These are phyloP conservation scores for Ceriops tagal DNA, from an alignment of 345 rosid species.

Conservation along the genomic window DNA sequence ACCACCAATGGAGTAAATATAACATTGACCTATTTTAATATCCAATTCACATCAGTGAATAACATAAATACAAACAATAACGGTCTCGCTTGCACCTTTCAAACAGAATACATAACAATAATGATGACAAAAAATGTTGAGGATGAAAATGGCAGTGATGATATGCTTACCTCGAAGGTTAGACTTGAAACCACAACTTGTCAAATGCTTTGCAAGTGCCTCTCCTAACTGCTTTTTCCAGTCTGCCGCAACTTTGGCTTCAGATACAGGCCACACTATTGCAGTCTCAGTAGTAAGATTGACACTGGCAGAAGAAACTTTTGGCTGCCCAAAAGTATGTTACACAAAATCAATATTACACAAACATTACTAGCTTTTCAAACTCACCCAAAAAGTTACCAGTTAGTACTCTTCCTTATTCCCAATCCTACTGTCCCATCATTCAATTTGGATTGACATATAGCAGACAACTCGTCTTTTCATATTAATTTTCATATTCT, in stretches of 20 bases:
- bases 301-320: constrained; percentile 83
- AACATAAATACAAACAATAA: neutral
- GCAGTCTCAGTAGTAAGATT: constrained; percentile 95
- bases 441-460: no score
- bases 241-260: constrained; percentile 66
- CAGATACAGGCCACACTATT: constrained; percentile 78
- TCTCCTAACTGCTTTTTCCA: constrained; percentile 85
- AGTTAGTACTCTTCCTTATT: no score
- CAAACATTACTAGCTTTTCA: no score
- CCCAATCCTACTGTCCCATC: no score
- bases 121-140: constrained; percentile 1
- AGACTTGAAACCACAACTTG: constrained; percentile 78
- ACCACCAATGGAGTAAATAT: neutral
- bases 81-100: neutral
- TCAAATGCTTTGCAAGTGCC: constrained; percentile 83
- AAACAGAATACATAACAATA: constrained; percentile 4
- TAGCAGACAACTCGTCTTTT: no score
- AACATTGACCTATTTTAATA: neutral
- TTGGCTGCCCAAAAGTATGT: constrained; percentile 54
- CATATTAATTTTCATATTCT: neutral
- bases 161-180: constrained; percentile 65
- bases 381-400: no score
- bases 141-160: neutral
- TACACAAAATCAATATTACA: neutral
- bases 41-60: no score